Percentiles rank a stretch among this genome's conserved stretches.
phyloP scores from a whole-genome alignment of 2,329 filamentous ascomycete species.

The Bipolaris victoriae region DNA sequence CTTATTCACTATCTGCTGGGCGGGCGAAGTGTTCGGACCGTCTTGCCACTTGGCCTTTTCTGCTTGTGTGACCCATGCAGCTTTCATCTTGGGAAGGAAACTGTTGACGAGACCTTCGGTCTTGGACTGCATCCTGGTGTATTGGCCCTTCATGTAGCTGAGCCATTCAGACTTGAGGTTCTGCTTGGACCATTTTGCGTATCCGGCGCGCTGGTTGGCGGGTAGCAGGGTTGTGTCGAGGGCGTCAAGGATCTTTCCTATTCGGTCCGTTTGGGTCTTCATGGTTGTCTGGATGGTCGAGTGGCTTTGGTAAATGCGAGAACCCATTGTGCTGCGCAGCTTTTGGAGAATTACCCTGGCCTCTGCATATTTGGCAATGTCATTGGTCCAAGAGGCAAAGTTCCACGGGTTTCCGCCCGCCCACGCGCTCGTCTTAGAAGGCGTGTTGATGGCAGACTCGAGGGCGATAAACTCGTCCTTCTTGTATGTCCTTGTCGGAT shows the following conservation, averaged over 20 bases:
- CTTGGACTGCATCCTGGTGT: background rate
- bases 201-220: background rate
- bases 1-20: background rate
- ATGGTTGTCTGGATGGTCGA: background rate
- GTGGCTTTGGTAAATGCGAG: background rate
- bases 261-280: background rate
- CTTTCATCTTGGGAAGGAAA: background rate
- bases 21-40: background rate
- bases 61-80: background rate
- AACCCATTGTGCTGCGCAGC: background rate
- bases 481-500: conserved; percentile 1
- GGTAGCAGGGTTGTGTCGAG: conserved; percentile 3
- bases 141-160: conserved; percentile 1
- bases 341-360: background rate
- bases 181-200: background rate
- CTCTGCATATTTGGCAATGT: background rate
- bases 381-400: background rate
- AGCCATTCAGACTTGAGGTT: background rate
- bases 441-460: conserved; percentile 3
- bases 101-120: background rate
- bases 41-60: background rate
- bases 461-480: background rate
- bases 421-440: conserved; percentile 1
- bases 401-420: background rate
- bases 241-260: conserved; percentile 1